phyloP scores from a whole-genome alignment of 768 basidiomycete genomes.

The Daedalea quercina region DNA sequence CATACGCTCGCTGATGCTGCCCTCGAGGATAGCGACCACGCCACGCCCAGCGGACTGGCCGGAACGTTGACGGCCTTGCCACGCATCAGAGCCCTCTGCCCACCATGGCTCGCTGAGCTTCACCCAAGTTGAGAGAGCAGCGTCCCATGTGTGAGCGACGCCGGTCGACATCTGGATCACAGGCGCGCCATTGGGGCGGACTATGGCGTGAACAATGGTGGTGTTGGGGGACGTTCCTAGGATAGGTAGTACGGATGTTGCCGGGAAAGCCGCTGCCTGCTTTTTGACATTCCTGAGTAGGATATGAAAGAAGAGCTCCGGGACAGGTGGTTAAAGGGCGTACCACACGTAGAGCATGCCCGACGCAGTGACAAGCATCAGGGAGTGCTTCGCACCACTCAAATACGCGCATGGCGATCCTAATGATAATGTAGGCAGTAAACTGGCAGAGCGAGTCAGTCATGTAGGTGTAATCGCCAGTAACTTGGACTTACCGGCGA shows the following conservation, averaged over 20 bases:
- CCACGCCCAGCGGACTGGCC: constrained; percentile 38
- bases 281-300: constrained; percentile 67
- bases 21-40: constrained; percentile 39
- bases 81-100: constrained; percentile 74
- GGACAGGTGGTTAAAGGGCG: constrained; percentile 12
- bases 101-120: constrained; percentile 82
- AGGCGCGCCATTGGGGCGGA: constrained; percentile 78
- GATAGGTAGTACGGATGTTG: constrained; percentile 55
- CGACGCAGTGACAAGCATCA: constrained; percentile 67
- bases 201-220: constrained; percentile 52
- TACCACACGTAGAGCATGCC: constrained; percentile 78
- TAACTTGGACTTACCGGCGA: constrained; percentile 49
- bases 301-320: constrained; percentile 4
- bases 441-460: constrained; percentile 33
- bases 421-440: constrained; percentile 71
- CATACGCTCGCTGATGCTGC: constrained; percentile 20
- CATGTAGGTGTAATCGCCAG: neutral
- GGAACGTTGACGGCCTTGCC: constrained; percentile 65
- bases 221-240: constrained; percentile 50
- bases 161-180: constrained; percentile 74
- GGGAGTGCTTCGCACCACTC: constrained; percentile 52
- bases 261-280: constrained; percentile 55
- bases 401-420: constrained; percentile 67
- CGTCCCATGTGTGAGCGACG: constrained; percentile 75
- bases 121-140: constrained; percentile 58